Percentiles rank a stretch among this genome's conserved stretches.
Conservation (phyloP, 371 early-diverging fungal species). For the Lichtheimia ramosa region DNA sequence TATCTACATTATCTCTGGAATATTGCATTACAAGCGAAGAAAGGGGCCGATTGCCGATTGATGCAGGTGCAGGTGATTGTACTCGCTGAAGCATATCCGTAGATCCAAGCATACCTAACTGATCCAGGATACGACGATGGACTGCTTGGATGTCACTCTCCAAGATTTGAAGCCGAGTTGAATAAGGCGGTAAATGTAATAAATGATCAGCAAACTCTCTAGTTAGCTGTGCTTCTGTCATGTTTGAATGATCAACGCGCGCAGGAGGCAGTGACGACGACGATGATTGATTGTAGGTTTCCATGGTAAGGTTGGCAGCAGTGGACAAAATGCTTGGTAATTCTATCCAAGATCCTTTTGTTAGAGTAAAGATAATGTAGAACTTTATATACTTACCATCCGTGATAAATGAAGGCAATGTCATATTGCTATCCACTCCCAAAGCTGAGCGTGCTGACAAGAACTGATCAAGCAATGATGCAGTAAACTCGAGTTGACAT, state of each 20-base stretch:
- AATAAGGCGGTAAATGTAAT: constrained; percentile 34
- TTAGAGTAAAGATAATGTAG: neutral
- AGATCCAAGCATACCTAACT: constrained; percentile 21
- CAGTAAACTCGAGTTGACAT: constrained; percentile 35
- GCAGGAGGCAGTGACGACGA: constrained; percentile 4
- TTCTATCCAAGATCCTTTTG: constrained; percentile 10
- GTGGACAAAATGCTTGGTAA: constrained; percentile 27
- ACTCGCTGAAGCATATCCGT: neutral
- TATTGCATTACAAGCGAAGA: too few species aligned
- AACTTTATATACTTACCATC: constrained; percentile 24
- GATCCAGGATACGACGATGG: constrained; percentile 38
- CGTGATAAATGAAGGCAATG: constrained; percentile 29
- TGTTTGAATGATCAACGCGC: constrained; percentile 4
- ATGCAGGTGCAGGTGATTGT: neutral
- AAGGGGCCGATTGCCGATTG: too few species aligned
- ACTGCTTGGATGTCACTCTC: constrained; percentile 31
- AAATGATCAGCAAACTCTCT: constrained; percentile 28
- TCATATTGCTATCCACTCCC: constrained; percentile 16
- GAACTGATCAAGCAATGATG: constrained; percentile 34
- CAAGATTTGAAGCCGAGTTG: constrained; percentile 24
- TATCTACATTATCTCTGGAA: too few species aligned
- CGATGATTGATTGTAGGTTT: neutral
- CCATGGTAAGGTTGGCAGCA: constrained; percentile 8
- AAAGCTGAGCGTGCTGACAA: constrained; percentile 28
- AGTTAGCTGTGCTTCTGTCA: constrained; percentile 4